Evolutionary conservation across 352 stramenopile genomes (phyloP), one percentile per base, ranked within the genome.

Genomic region (Phytophthora cryptogea): DNA sequence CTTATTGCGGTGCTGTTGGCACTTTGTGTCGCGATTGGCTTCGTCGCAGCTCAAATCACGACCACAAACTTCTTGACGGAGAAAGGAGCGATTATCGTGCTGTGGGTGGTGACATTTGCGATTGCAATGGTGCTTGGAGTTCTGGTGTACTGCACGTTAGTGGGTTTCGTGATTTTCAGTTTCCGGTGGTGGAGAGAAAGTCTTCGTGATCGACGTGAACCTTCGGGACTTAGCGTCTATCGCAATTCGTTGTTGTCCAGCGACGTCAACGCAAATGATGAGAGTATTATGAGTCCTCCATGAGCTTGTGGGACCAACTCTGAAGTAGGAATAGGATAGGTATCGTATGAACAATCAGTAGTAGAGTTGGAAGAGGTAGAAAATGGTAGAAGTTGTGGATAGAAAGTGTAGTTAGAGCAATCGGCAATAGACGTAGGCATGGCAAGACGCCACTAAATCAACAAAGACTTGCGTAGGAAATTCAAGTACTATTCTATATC

Each of bases 91-190:
- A 59, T 82, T 45, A 33, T 73, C 11, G 59, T 77, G 54, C 63
- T 86, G 31, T 89, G 79, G 76, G 47, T 71, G 28, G 68, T 78
- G 10, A 73, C 63, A 51, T 84, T 77, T 27, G 63, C 59, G n/a
- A 66, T 85, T n/a, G 66, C 72, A n/a, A 31, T 72, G 27, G 63
- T 66, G 10, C 27, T 84, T 11, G 79, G 74, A 11, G 68, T 84
- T 16, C 41, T 89, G 36, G 69, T 80, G 26, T 81, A 76, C 48
- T 77, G 60, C 59, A 71, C 74, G 4, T 11, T 72, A 7, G 36
- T 84, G 30, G 72, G 70, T 33, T 65, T 76, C 33, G 53, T 69
- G 26, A 23, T 86, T 11, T 89, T 89, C 41, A 69, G 44, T 2
- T 27, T 74, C 39, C 75, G 79, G 20, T 89, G 76, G 79, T 65